Percentiles rank a stretch among this genome's conserved stretches.
phyloP scores from a whole-genome alignment of 2,329 filamentous ascomycete species.

The Beauveria scarabaeidicola region DNA sequence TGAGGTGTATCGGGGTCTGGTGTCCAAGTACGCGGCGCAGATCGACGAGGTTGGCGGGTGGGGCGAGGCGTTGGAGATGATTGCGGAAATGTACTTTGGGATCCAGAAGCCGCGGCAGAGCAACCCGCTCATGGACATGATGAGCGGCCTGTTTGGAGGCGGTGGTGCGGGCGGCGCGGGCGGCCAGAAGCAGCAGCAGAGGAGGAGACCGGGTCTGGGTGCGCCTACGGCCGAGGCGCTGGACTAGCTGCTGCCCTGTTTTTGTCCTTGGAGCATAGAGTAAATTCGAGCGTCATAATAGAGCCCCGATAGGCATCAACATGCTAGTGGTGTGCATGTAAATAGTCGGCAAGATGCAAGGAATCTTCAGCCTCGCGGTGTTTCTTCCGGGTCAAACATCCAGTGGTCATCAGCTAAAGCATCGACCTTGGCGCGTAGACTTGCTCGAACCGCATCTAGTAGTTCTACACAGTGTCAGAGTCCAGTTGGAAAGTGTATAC shows the following conservation, averaged over 20 bases:
- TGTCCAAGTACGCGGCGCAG: slow-evolving; percentile 70
- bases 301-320: background rate
- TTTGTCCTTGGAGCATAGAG: slow-evolving; percentile 14
- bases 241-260: slow-evolving; percentile 34
- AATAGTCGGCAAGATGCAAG: slow-evolving; percentile 12
- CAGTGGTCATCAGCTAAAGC: slow-evolving; percentile 75
- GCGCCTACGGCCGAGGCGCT: slow-evolving; percentile 45
- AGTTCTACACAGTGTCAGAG: slow-evolving; percentile 44
- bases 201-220: slow-evolving; percentile 34
- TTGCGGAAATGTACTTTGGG: slow-evolving; percentile 95
- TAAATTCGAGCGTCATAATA: slow-evolving; percentile 8
- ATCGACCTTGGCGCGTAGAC: slow-evolving; percentile 62
- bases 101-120: slow-evolving; percentile 82
- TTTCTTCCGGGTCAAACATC: slow-evolving; percentile 74
- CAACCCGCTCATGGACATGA: slow-evolving; percentile 96
- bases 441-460: slow-evolving; percentile 59
- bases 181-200: slow-evolving; percentile 21
- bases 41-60: slow-evolving; percentile 64
- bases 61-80: slow-evolving; percentile 73
- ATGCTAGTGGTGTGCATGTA: background rate
- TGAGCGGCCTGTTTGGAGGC: slow-evolving; percentile 88
- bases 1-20: slow-evolving; percentile 77
- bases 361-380: slow-evolving; percentile 26
- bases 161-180: slow-evolving; percentile 47
- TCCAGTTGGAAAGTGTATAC: background rate